Base-by-base conservation (phyloP, 2,329 filamentous ascomycete genomes). In the Xylaria arbuscula region DNA sequence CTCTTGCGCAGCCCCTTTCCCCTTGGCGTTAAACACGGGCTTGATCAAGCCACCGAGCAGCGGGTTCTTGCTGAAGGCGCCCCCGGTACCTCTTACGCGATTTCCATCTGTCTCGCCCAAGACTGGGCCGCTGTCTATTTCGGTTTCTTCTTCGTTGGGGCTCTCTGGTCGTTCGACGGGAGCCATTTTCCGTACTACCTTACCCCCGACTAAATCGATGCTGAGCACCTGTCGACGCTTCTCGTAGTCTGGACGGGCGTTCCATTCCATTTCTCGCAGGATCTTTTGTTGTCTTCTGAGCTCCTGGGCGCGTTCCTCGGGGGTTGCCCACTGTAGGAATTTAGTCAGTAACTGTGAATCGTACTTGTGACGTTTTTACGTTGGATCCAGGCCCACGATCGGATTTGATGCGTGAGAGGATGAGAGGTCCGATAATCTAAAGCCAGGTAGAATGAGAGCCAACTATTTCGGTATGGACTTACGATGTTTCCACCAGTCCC, bases 201-300 rank as follows among this genome's bases (percentile, higher is more conserved):
- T 94, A 19, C 91, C 90, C 0, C 90, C 91, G 9, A 90, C 89
- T 0, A 97, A 82, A 77, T 97, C 93, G 69, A 97, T 92, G 76
- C 92, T 95, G 72, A 97, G 87, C 0, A 98, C 91, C 68, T 96
- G 90, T 74, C 87, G 89, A 67, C 93, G 87, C 85, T 95, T 97
- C 82, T 98, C 94, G 80, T 94, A 97, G 70, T 97, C 94, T 0
- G 94, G 93, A 60, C 88, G 84, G 3, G 92, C 90, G 73, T 92
- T 92, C 90, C 94, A 97, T 75, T 97, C 93, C 85, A 96, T 90
- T 80, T 97, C 93, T 5, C 93, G 84, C 73, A 97, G 81, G 3
- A 94, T 83, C 78, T 92, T 93, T 80, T 97, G 94, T 80, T 97
- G 94, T 66, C 90, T 87, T 80, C 95, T 97, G 66, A 97, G 82